Conservation (phyloP, 169 alveolate genomes). For the Plasmodium gonderi region DNA sequence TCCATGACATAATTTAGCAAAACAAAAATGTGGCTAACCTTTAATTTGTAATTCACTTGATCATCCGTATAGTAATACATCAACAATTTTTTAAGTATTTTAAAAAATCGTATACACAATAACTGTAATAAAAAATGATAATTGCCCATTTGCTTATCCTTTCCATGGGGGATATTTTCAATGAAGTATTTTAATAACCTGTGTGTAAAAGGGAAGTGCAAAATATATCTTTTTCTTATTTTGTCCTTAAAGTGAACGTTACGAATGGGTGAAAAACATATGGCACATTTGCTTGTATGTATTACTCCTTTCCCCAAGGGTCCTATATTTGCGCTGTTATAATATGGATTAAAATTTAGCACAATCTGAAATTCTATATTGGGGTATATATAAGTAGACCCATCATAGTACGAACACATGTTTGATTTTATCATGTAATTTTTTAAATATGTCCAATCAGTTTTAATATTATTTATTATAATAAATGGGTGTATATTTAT, state of each 20-base stretch:
- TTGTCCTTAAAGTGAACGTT: background rate
- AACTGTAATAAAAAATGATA: background rate
- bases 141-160: background rate
- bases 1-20: constrained; percentile 52
- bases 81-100: background rate
- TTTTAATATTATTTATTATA: constrained; percentile 29
- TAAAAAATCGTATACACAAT: constrained; percentile 27
- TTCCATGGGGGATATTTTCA: constrained; percentile 9
- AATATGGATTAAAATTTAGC: constrained; percentile 10
- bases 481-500: constrained; percentile 38
- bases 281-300: background rate
- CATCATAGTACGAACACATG: constrained; percentile 43
- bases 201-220: constrained; percentile 60
- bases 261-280: constrained; percentile 9
- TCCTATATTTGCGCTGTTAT: background rate
- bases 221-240: background rate
- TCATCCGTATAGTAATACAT: constrained; percentile 15
- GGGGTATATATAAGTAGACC: constrained; percentile 24
- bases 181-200: constrained; percentile 40
- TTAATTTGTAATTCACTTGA: background rate
- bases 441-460: constrained; percentile 44
- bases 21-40: constrained; percentile 1
- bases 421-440: constrained; percentile 3
- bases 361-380: constrained; percentile 11
- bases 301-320: background rate